Conservation (phyloP, 768 basidiomycete species). For the Fomitopsis serialis region DNA sequence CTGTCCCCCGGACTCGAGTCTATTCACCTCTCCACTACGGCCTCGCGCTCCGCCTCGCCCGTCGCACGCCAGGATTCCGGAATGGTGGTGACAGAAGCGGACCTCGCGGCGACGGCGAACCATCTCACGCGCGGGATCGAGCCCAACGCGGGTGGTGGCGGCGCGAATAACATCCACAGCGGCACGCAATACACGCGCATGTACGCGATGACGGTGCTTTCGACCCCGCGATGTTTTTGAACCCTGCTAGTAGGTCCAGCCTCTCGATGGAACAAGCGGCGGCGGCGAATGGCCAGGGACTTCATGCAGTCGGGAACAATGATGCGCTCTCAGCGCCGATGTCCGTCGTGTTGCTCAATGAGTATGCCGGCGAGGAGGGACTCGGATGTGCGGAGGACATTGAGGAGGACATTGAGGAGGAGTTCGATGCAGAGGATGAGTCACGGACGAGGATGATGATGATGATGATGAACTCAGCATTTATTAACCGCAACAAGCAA, state of each 20-base stretch:
- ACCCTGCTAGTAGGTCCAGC: conserved; percentile 47
- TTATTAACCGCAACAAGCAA: too few species aligned
- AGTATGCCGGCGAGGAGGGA: conserved; percentile 32
- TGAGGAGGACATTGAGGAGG: conserved; percentile 43
- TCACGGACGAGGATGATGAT: too few species aligned
- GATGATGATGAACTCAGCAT: too few species aligned
- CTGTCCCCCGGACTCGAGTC: conserved; percentile 46
- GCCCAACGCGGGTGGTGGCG: conserved; percentile 26
- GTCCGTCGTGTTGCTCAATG: conserved; percentile 33
- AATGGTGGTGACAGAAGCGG: conserved; percentile 46
- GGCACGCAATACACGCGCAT: too few species aligned
- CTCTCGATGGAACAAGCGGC: conserved; percentile 46
- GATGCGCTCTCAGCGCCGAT: too few species aligned
- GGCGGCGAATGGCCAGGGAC: conserved; percentile 28
- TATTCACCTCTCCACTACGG: conserved; percentile 42
- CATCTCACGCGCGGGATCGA: conserved; percentile 57
- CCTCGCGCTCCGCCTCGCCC: conserved; percentile 32
- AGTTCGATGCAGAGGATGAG: too few species aligned
- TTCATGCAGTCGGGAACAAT: conserved; percentile 9
- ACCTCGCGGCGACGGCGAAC: conserved; percentile 54
- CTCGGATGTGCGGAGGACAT: conserved; percentile 36
- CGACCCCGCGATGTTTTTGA: conserved; percentile 48
- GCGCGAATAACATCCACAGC: conserved; percentile 25
- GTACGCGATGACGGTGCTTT: too few species aligned
- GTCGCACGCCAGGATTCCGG: conserved; percentile 22